A percentile compares a stretch with the other conserved stretches of the same genome.
Conservation (phyloP, 805 yeast genomes). For the Candida takata region DNA sequence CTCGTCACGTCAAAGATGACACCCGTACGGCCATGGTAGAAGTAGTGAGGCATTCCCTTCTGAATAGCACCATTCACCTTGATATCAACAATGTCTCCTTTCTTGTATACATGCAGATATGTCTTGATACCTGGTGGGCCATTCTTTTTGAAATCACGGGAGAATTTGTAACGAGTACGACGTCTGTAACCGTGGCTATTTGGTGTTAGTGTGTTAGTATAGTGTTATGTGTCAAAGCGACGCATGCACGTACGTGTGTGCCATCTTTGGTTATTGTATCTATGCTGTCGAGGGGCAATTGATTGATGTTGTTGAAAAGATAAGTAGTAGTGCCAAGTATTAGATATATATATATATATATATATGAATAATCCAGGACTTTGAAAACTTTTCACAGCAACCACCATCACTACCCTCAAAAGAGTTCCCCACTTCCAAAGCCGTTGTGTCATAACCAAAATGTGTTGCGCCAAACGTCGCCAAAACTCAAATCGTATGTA, state of each 20-base stretch:
- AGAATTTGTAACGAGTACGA: constrained; percentile 99
- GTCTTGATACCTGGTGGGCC: constrained; percentile 88
- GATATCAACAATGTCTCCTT: constrained; percentile 98
- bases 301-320: too few relatives aligned
- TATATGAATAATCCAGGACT: too few relatives aligned
- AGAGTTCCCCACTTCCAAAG: too few relatives aligned
- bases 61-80: constrained; percentile 97
- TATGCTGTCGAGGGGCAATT: too few relatives aligned
- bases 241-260: constrained; percentile 12
- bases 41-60: constrained; percentile 99
- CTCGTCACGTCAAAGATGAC: constrained; percentile 96
- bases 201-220: background rate
- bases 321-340: too few relatives aligned
- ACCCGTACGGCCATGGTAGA: constrained; percentile 99
- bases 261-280: background rate
- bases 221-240: background rate
- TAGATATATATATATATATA: too few relatives aligned
- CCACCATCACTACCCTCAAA: too few relatives aligned
- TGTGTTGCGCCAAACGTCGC: too few relatives aligned
- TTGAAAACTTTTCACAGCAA: too few relatives aligned
- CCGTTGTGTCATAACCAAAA: too few relatives aligned
- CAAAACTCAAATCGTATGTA: too few relatives aligned
- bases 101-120: constrained; percentile 93
- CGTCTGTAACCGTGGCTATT: constrained; percentile 95
- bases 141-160: constrained; percentile 93